phyloP scores from a whole-genome alignment of 345 rosid species.

The Odontarrhena argentea region DNA sequence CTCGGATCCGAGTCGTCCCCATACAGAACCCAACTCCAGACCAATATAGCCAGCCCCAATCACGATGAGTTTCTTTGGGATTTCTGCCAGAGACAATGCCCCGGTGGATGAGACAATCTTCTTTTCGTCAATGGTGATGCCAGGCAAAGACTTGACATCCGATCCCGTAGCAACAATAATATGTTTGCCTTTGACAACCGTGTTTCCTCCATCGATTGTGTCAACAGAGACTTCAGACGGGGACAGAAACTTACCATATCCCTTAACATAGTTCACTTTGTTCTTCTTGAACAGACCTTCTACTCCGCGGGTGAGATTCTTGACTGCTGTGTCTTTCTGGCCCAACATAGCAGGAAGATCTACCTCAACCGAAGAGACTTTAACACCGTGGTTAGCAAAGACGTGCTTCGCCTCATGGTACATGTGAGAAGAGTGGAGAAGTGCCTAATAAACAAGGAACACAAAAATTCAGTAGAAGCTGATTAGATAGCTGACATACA shows the following conservation, averaged over 20 bases:
- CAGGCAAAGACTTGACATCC: constrained; percentile 94
- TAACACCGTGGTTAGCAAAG: constrained; percentile 86
- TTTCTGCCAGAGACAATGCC: constrained; percentile 68
- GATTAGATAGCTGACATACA: neutral
- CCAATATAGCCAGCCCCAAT: constrained; percentile 99
- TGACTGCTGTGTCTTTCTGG: constrained; percentile 95
- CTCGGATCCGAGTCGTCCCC: constrained; percentile 93
- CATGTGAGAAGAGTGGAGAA: constrained; percentile 99
- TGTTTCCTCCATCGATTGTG: constrained; percentile 71
- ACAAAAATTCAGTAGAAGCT: neutral
- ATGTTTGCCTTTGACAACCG: constrained; percentile 85
- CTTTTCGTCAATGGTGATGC: constrained; percentile 90
- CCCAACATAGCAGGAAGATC: constrained; percentile 96
- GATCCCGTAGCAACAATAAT: constrained; percentile 94
- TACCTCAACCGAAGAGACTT: constrained; percentile 82
- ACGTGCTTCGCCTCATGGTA: constrained; percentile 90
- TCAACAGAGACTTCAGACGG: constrained; percentile 93
- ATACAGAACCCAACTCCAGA: constrained; percentile 98
- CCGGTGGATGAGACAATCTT: constrained; percentile 97
- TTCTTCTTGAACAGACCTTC: constrained; percentile 99
- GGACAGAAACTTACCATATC: constrained; percentile 86
- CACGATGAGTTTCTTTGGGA: constrained; percentile 94
- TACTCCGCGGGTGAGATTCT: constrained; percentile 79
- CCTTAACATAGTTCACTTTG: constrained; percentile 93
- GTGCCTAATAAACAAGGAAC: constrained; percentile 56